phyloP scores from a whole-genome alignment of 305 asterid genomes.

The Caryopteris hybrid region DNA sequence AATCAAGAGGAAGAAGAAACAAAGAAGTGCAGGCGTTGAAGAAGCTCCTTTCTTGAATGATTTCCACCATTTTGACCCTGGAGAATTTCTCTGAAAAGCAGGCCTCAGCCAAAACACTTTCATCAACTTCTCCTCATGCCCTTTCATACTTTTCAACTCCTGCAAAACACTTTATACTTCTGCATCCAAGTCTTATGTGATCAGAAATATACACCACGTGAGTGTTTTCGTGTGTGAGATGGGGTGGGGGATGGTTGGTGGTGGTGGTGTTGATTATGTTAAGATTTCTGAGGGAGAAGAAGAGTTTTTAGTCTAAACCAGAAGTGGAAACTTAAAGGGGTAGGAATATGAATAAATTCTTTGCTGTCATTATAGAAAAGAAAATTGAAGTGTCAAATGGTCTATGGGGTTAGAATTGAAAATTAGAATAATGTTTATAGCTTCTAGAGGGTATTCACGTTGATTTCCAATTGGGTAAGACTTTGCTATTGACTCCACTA shows the following conservation, averaged over 20 bases:
- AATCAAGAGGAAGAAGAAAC: constrained; percentile 27
- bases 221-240: neutral
- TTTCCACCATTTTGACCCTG: constrained; percentile 20
- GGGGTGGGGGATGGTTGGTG: neutral
- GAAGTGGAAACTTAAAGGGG: neutral
- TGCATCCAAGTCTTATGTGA: neutral
- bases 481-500: constrained; percentile 12
- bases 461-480: neutral
- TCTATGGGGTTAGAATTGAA: neutral
- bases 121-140: constrained; percentile 35
- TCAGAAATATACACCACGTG: neutral
- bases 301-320: constrained; percentile 7
- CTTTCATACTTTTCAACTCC: constrained; percentile 30
- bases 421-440: neutral
- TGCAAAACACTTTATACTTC: neutral
- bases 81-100: constrained; percentile 31
- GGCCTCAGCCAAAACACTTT: constrained; percentile 50
- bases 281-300: neutral
- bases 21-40: constrained; percentile 9
- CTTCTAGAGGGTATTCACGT: constrained; percentile 13
- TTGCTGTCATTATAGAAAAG: too few relatives aligned
- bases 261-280: neutral
- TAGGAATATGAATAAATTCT: constrained; percentile 16
- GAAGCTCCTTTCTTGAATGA: constrained; percentile 24
- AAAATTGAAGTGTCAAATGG: too few relatives aligned